Base-by-base conservation (phyloP, 495 filamentous ascomycete genomes). In the Penicilliopsis zonata region DNA sequence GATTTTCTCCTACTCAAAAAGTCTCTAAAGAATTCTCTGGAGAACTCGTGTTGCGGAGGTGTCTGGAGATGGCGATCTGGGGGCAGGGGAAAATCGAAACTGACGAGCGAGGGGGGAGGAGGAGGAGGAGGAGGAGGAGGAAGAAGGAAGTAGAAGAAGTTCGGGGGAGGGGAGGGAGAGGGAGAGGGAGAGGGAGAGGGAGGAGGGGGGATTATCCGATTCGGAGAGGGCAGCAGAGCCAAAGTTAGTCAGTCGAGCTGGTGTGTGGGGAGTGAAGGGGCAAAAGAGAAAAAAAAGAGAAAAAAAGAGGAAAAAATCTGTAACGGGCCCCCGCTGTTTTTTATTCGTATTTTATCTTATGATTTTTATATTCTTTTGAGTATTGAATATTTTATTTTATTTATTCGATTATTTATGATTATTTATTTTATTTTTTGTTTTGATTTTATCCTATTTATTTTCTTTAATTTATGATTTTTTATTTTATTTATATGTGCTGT, bases 91-190 rank as follows among this genome's bases (percentile, higher is more conserved):
- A 36, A 19, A 29, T 12, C 18, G n/a, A 27, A 44, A 42, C 38
- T 42, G 41, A 46, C 43, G 32, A 44, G 38, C 37, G 35, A 36
- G 33, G 29, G 32, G 31, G 31, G 34, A 33, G 23, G 25, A 38
- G 56, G 55, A 59, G 55, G 55, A 49, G 51, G 52, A 57, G 47
- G 58, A 58, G 44, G 46, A 50, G 25, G 14, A 26, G 16, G 57
- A 58, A 43, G 47, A 49, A 18, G n/a, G 33, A 20, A 43, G 33
- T 35, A 46, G 36, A 47, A 31, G 36, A 41, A 46, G 35, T 38
- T 43, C 39, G 49, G 45, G 39, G 49, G 50, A 55, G 55, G 52
- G 54, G 52, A 57, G 52, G 41, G 49, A 49, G 45, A 43, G 50
- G 44, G 41, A 30, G 43, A 48, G 49, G n/a, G n/a, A n/a, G n/a